Evolutionary conservation across 306 rosid genomes (phyloP).

Genomic region (Acmispon strigosus): DNA sequence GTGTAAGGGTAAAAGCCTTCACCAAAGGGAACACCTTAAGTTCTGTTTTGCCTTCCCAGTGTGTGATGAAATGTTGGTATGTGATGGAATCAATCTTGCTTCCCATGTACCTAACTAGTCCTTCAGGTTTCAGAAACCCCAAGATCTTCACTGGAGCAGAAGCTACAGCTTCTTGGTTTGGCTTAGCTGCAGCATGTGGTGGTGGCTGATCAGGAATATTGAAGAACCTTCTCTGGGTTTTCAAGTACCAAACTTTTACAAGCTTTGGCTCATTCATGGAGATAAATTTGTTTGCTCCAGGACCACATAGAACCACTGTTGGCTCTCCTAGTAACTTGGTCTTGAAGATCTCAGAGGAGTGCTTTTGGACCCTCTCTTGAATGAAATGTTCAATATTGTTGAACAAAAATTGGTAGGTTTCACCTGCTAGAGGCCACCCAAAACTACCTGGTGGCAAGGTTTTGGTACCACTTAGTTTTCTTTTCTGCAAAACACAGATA

Average conservation of each 20-base stretch:
- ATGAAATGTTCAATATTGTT: constrained; percentile 38
- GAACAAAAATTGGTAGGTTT: constrained; percentile 41
- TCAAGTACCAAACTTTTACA: constrained; percentile 38
- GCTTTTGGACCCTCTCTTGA: constrained; percentile 27
- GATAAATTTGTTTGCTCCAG: constrained; percentile 47
- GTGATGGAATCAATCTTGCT: constrained; percentile 37
- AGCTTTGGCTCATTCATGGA: constrained; percentile 49
- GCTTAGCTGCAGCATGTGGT: neutral
- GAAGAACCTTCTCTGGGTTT: constrained; percentile 26
- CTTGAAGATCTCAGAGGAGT: constrained; percentile 52
- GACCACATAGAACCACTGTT: constrained; percentile 54
- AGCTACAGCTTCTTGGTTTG: neutral
- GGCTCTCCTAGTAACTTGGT: constrained; percentile 53
- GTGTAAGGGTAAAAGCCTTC: constrained; percentile 35
- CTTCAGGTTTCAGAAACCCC: constrained; percentile 60
- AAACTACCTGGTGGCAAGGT: constrained; percentile 55
- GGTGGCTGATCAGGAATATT: constrained; percentile 15
- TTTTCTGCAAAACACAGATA: neutral
- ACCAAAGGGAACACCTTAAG: constrained; percentile 39
- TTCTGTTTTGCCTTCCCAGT: constrained; percentile 48
- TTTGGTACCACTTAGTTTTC: neutral
- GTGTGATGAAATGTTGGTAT: constrained; percentile 32
- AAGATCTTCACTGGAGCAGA: constrained; percentile 27
- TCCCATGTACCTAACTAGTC: constrained; percentile 45
- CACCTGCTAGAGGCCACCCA: constrained; percentile 65